Percentiles rank a stretch among this genome's conserved stretches.
Conservation (phyloP, 768 basidiomycete species). For the Boletellus ananas region DNA sequence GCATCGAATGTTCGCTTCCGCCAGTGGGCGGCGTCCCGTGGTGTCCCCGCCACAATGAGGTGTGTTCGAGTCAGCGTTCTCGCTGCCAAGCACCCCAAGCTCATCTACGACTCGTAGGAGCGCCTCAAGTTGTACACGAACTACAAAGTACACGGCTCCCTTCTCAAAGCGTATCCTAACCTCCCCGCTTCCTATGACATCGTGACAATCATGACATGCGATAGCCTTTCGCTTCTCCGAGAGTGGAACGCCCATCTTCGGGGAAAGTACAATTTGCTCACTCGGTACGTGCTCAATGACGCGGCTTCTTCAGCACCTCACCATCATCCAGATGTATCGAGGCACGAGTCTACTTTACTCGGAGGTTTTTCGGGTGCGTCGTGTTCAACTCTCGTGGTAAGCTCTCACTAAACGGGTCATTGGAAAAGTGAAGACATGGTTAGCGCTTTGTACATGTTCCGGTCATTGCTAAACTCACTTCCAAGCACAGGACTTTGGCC, state of each 20-base stretch:
- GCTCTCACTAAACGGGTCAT: background rate
- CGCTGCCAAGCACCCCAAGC: too few species aligned
- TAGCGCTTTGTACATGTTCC: background rate
- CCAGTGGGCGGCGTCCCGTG: slow-evolving; percentile 13
- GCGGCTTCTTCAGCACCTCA: background rate
- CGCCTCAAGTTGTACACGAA: slow-evolving; percentile 36
- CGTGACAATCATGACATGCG: slow-evolving; percentile 26
- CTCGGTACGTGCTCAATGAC: slow-evolving; percentile 18
- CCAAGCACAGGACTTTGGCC: slow-evolving; percentile 36
- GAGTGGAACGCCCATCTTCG: slow-evolving; percentile 33
- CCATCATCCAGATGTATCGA: slow-evolving; percentile 33
- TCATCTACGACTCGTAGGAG: slow-evolving; percentile 16
- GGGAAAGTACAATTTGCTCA: slow-evolving; percentile 33
- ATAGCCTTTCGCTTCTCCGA: slow-evolving; percentile 29
- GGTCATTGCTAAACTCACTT: background rate
- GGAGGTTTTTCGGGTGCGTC: slow-evolving; percentile 38
- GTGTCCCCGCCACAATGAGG: slow-evolving; percentile 34
- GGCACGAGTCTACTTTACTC: slow-evolving; percentile 36
- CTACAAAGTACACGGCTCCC: slow-evolving; percentile 33
- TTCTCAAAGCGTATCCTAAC: slow-evolving; percentile 30
- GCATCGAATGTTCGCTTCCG: slow-evolving; percentile 12
- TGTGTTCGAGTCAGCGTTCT: background rate
- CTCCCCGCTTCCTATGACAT: slow-evolving; percentile 24
- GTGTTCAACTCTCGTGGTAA: background rate
- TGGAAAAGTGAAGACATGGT: slow-evolving; percentile 24